Evolutionary conservation across 2,329 filamentous ascomycete genomes (phyloP).

Genomic region (Calonectria honghensis): DNA sequence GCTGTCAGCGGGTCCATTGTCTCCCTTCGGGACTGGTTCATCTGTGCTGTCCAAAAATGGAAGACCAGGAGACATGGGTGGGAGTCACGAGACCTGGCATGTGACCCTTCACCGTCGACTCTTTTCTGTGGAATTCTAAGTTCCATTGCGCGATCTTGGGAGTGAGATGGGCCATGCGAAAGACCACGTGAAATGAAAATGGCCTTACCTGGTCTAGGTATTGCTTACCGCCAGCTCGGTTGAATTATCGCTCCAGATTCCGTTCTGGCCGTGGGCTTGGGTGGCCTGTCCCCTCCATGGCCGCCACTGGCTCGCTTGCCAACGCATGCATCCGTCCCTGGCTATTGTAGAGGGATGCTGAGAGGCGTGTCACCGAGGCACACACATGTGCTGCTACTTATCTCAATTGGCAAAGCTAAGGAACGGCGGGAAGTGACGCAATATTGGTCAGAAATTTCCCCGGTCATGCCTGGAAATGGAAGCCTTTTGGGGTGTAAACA

Average conservation of each 20-base stretch:
- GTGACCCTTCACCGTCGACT: conserved; percentile 40
- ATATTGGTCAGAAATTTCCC: conserved; percentile 19
- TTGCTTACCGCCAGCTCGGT: conserved; percentile 12
- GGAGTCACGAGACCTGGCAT: conserved; percentile 50
- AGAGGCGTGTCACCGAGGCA: conserved; percentile 16
- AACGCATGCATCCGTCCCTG: neutral
- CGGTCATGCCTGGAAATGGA: conserved; percentile 26
- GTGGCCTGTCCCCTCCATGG: neutral
- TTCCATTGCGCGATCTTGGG: neutral
- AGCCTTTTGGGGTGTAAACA: conserved; percentile 36
- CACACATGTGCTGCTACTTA: conserved; percentile 13
- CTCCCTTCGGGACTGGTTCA: conserved; percentile 19
- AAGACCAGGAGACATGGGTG: conserved; percentile 14
- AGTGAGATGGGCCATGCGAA: neutral
- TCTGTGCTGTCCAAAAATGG: conserved; percentile 23
- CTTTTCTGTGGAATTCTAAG: conserved; percentile 6
- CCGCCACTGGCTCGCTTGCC: conserved; percentile 28
- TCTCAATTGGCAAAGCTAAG: conserved; percentile 16
- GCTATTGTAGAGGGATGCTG: conserved; percentile 12
- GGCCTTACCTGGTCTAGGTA: neutral
- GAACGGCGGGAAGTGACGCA: conserved; percentile 30
- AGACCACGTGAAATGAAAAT: conserved; percentile 2
- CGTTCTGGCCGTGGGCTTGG: conserved; percentile 17
- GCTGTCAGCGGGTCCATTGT: conserved; percentile 29
- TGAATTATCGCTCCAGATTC: neutral